A percentile compares a stretch with the other conserved stretches of the same genome.
Conservation (phyloP, 1,139 yeast genomes). For the Lodderomyces oxycetoniae region DNA sequence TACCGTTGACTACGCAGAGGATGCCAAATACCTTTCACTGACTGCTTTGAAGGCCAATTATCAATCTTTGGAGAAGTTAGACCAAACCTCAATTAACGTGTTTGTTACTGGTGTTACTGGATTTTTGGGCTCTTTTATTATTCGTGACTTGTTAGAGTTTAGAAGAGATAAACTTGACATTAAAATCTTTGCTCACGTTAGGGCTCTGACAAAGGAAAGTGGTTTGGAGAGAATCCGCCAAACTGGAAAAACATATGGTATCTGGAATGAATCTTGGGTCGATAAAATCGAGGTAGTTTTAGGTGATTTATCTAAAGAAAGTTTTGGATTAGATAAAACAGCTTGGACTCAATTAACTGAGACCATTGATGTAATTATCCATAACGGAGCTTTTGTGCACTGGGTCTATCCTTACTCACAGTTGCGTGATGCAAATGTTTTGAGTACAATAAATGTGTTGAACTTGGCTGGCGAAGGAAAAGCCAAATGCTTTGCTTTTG, state of each 20-base stretch:
- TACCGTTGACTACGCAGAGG: conserved; percentile 59
- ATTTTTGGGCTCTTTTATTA: conserved; percentile 84
- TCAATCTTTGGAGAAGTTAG: conserved; percentile 24
- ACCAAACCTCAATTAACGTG: conserved; percentile 48
- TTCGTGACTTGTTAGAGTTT: conserved; percentile 64
- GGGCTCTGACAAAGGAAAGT: conserved; percentile 65
- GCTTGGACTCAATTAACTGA: conserved; percentile 57
- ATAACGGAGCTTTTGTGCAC: conserved; percentile 97
- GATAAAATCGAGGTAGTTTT: conserved; percentile 63
- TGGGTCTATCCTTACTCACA: conserved; percentile 96
- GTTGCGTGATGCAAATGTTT: conserved; percentile 88
- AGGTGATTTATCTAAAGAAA: conserved; percentile 71
- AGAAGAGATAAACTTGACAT: conserved; percentile 35
- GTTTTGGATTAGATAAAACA: conserved; percentile 62
- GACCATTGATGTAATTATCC: conserved; percentile 76
- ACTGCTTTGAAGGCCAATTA: conserved; percentile 40
- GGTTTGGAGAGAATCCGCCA: conserved; percentile 74
- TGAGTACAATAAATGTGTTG: conserved; percentile 81
- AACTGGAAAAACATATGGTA: conserved; percentile 81
- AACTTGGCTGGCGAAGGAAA: conserved; percentile 76
- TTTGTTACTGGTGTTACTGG: conserved; percentile 97
- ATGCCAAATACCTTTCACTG: conserved; percentile 58
- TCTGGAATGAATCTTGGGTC: conserved; percentile 68
- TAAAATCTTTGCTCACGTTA: conserved; percentile 79
- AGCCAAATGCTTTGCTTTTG: conserved; percentile 83